Conservation (phyloP, 2,329 filamentous ascomycete species). For the Colletotrichum tabaci region DNA sequence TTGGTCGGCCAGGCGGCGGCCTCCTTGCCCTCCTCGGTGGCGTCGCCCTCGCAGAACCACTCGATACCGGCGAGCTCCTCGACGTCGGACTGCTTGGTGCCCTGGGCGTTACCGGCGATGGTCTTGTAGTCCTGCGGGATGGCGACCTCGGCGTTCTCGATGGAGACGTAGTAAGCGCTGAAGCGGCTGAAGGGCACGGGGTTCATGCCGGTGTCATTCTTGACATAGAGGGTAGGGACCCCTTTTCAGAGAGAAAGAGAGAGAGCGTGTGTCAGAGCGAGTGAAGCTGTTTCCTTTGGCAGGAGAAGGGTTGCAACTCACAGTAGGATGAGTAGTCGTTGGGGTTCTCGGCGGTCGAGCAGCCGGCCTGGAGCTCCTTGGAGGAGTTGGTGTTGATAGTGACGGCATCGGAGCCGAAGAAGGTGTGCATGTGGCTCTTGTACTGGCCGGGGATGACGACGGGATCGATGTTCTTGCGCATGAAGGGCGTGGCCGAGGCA, state of each 20-base stretch:
- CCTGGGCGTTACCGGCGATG: slow-evolving; percentile 57
- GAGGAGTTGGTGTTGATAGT: slow-evolving; percentile 49
- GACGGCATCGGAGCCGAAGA: slow-evolving; percentile 54
- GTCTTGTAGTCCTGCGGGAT: slow-evolving; percentile 60
- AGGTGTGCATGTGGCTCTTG: slow-evolving; percentile 53
- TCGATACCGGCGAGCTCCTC: slow-evolving; percentile 43
- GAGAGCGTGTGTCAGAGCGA: neutral
- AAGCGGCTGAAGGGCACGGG: slow-evolving; percentile 56
- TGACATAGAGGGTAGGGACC: slow-evolving; percentile 59
- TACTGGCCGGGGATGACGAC: slow-evolving; percentile 51
- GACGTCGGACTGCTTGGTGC: slow-evolving; percentile 46
- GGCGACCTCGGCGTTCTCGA: slow-evolving; percentile 58
- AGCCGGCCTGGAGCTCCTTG: slow-evolving; percentile 56
- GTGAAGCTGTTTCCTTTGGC: neutral
- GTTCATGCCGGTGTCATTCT: slow-evolving; percentile 50
- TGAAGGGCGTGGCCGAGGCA: slow-evolving; percentile 45
- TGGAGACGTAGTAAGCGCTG: slow-evolving; percentile 61
- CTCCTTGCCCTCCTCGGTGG: slow-evolving; percentile 43
- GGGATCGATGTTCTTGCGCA: slow-evolving; percentile 53
- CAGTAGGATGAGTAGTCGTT: slow-evolving; percentile 64
- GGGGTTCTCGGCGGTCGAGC: slow-evolving; percentile 61
- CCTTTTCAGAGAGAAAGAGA: slow-evolving; percentile 31
- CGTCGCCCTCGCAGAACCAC: slow-evolving; percentile 52
- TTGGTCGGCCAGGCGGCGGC: slow-evolving; percentile 49
- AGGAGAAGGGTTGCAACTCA: slow-evolving; percentile 33